Percentiles rank a stretch among this genome's conserved stretches.
Conservation (phyloP, 108 stramenopile species). For the Discostella stelligeroides region DNA sequence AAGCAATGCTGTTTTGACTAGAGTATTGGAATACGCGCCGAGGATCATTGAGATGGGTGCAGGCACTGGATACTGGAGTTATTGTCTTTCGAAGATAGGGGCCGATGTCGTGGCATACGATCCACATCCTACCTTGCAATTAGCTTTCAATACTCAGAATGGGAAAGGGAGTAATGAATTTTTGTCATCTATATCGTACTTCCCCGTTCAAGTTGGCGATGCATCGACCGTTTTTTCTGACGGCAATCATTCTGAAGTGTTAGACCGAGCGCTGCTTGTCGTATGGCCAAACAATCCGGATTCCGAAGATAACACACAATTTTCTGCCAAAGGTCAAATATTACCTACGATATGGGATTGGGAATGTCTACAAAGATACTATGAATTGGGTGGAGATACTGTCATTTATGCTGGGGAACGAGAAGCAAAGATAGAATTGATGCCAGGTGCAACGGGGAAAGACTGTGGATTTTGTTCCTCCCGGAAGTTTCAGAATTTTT, state of each 20-base stretch:
- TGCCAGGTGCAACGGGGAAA: conserved; percentile 17
- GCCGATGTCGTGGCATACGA: conserved; percentile 58
- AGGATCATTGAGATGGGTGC: conserved; percentile 62
- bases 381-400: conserved; percentile 44
- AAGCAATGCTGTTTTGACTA: conserved; percentile 30
- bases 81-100: conserved; percentile 35
- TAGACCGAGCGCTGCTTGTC: conserved; percentile 43
- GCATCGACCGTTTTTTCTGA: conserved; percentile 45
- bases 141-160: neutral
- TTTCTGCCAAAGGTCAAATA: conserved; percentile 6
- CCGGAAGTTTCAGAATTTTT: conserved; percentile 49
- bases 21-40: conserved; percentile 26
- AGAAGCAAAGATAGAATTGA: conserved; percentile 37
- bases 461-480: conserved; percentile 56
- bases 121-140: conserved; percentile 16
- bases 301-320: conserved; percentile 51
- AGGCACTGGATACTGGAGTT: conserved; percentile 63
- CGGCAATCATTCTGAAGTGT: conserved; percentile 1
- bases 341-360: conserved; percentile 50
- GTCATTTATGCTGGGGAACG: conserved; percentile 63
- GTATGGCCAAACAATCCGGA: conserved; percentile 71
- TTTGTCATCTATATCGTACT: conserved; percentile 37
- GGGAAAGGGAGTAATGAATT: conserved; percentile 32
- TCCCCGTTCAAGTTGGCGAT: conserved; percentile 31
- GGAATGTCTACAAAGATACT: conserved; percentile 46